Evolutionary conservation across 2,329 filamentous ascomycete genomes (phyloP).

Genomic region (Trichophyton simii): DNA sequence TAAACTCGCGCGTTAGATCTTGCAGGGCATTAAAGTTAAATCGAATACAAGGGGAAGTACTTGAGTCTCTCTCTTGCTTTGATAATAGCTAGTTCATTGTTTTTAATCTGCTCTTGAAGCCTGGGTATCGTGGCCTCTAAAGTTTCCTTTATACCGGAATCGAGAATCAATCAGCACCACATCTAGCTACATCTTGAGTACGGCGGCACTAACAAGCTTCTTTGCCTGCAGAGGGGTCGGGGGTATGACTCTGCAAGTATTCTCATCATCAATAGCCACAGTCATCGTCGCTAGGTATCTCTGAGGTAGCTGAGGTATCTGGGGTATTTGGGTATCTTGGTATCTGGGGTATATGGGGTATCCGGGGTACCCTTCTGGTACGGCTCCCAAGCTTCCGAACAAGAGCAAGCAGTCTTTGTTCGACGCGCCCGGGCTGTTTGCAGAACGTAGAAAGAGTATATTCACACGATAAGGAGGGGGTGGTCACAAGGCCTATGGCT

Average conservation of each 20-base stretch:
- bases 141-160: slow-evolving; percentile 12
- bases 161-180: not conserved
- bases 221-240: slow-evolving; percentile 16
- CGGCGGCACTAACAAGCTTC: slow-evolving; percentile 17
- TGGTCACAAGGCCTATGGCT: not conserved
- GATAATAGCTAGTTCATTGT: slow-evolving; percentile 24
- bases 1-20: slow-evolving; percentile 6
- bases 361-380: not conserved
- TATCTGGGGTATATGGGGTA: not conserved
- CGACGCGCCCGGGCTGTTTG: not conserved
- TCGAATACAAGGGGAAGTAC: slow-evolving; percentile 14
- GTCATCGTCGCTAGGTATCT: not conserved
- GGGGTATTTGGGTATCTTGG: not conserved
- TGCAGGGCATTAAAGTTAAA: not conserved
- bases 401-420: not conserved
- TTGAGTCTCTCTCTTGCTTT: slow-evolving; percentile 25
- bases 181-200: not conserved
- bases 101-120: slow-evolving; percentile 33
- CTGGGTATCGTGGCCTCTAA: slow-evolving; percentile 38
- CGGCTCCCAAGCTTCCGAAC: not conserved
- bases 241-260: not conserved
- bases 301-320: not conserved
- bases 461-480: not conserved
- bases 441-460: not conserved
- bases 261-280: not conserved